Conservation (phyloP, 352 stramenopile species). For the Pythium phragmiticola region DNA sequence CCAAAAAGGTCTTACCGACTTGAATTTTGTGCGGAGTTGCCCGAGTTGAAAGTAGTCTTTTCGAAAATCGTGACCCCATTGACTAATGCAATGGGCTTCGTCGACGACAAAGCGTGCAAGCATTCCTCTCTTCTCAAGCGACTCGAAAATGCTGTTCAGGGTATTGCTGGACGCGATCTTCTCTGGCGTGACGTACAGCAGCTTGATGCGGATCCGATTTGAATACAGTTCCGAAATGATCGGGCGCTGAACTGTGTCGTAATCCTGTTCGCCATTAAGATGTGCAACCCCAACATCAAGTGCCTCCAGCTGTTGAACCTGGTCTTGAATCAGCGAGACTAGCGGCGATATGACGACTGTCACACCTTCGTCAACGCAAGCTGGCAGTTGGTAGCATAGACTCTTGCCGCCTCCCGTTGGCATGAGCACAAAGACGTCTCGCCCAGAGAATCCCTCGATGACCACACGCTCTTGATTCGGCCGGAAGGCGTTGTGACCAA, state of each 20-base stretch:
- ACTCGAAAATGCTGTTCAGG: conserved; percentile 85
- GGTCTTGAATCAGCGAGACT: conserved; percentile 99
- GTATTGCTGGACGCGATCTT: conserved; percentile 92
- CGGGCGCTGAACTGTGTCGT: conserved; percentile 78
- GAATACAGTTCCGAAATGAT: conserved; percentile 89
- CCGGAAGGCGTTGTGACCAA: conserved; percentile 95
- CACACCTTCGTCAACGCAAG: conserved; percentile 89
- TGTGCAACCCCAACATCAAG: conserved; percentile 89
- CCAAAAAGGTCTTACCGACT: conserved; percentile 55
- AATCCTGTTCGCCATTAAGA: conserved; percentile 87
- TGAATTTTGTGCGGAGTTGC: conserved; percentile 91
- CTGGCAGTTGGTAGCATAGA: conserved; percentile 97
- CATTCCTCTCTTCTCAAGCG: conserved; percentile 65
- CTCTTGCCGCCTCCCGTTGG: conserved; percentile 98
- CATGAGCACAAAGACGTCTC: conserved; percentile 99
- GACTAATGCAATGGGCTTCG: conserved; percentile 95
- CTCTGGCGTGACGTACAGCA: conserved; percentile 99
- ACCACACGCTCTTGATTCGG: conserved; percentile 95
- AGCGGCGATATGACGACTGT: conserved; percentile 98
- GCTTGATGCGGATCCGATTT: conserved; percentile 89
- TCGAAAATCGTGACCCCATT: conserved; percentile 99
- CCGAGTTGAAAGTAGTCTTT: conserved; percentile 97
- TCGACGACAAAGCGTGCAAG: conserved; percentile 98
- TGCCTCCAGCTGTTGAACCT: conserved; percentile 95
- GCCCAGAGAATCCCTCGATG: conserved; percentile 87